Evolutionary conservation across 805 yeast species (phyloP).

Genomic region (Wickerhamia fluorescens): DNA sequence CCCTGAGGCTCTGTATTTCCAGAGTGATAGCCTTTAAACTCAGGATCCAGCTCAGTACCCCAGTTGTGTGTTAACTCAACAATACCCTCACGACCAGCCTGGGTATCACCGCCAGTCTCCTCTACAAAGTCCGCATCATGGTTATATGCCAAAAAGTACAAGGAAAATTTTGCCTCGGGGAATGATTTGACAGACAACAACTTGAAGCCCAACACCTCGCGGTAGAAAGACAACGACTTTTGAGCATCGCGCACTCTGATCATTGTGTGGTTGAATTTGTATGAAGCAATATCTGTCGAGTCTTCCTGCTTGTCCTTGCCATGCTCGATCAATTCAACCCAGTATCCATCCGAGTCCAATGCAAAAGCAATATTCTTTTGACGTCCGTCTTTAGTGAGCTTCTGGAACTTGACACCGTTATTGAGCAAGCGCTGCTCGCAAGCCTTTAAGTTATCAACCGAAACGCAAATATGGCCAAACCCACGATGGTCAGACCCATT

Average conservation of each 20-base stretch:
- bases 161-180: constrained; percentile 69
- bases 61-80: constrained; percentile 91
- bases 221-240: constrained; percentile 71
- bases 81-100: constrained; percentile 53
- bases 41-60: constrained; percentile 82
- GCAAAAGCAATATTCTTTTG: constrained; percentile 91
- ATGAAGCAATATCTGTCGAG: constrained; percentile 31
- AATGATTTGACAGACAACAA: constrained; percentile 49
- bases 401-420: constrained; percentile 69
- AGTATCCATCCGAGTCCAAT: constrained; percentile 92
- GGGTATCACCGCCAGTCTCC: constrained; percentile 21
- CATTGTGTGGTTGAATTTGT: constrained; percentile 83
- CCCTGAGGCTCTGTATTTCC: constrained; percentile 71
- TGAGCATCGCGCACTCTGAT: constrained; percentile 82
- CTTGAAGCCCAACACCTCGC: constrained; percentile 74
- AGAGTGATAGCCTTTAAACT: constrained; percentile 68
- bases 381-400: constrained; percentile 82
- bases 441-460: constrained; percentile 70
- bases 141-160: constrained; percentile 79
- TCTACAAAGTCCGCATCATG: constrained; percentile 38
- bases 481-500: constrained; percentile 82
- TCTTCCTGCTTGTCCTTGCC: constrained; percentile 34
- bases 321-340: constrained; percentile 84
- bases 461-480: constrained; percentile 87
- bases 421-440: constrained; percentile 53